Evolutionary conservation across 179 eudicot species (phyloP).

Genomic region (Patellifolia procumbens): DNA sequence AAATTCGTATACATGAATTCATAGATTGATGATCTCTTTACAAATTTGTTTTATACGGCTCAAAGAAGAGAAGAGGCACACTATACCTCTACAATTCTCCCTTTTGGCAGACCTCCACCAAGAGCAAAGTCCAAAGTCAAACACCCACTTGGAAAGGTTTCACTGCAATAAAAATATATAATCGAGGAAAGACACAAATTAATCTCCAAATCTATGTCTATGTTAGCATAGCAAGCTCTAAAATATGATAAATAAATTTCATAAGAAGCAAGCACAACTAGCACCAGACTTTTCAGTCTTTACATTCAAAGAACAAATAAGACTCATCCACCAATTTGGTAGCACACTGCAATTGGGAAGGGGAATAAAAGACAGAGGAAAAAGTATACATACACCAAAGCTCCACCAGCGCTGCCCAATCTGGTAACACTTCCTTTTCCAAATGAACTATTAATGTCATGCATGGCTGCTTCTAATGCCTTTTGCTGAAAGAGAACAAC

Average conservation of each 20-base stretch:
- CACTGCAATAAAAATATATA: conserved; percentile 45
- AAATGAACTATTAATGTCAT: conserved; percentile 84
- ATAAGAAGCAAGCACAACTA: background rate
- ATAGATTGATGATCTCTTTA: background rate
- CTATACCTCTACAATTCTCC: conserved; percentile 88
- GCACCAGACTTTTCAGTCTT: too few relatives aligned
- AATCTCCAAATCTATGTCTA: background rate
- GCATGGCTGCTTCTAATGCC: conserved; percentile 93
- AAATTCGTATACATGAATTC: background rate
- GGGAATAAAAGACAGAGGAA: conserved; percentile 3
- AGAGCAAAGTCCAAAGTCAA: conserved; percentile 90
- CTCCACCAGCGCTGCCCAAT: conserved; percentile 98
- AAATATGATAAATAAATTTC: background rate
- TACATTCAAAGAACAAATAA: background rate
- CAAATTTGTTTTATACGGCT: background rate
- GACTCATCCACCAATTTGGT: background rate
- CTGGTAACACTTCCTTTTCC: conserved; percentile 98
- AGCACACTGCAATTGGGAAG: background rate
- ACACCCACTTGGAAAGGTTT: conserved; percentile 98
- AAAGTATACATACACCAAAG: conserved; percentile 71
- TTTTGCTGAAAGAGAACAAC: conserved; percentile 64
- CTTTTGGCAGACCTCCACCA: conserved; percentile 96
- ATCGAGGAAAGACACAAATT: background rate
- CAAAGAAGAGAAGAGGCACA: background rate
- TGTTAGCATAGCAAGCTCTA: background rate